Evolutionary conservation across 176 grass and related monocot genomes (phyloP).

Genomic region (Oryza punctata): DNA sequence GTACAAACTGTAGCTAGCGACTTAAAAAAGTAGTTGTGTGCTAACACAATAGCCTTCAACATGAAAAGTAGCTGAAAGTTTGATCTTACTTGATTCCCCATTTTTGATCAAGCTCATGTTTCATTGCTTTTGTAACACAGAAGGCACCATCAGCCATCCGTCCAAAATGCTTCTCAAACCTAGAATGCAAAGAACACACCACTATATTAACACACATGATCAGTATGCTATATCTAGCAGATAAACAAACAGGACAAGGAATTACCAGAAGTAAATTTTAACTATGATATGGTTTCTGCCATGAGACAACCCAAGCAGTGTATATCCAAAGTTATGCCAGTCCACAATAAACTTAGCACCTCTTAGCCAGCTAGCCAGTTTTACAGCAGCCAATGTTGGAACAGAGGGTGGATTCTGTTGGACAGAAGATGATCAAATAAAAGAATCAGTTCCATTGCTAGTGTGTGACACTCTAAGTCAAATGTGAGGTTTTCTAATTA

Average conservation of each 20-base stretch:
- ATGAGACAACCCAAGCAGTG: constrained; percentile 84
- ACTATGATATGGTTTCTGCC: constrained; percentile 90
- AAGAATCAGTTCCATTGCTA: constrained; percentile 37
- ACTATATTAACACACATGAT: constrained; percentile 25
- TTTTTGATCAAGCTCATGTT: constrained; percentile 96
- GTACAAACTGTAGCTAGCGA: neutral
- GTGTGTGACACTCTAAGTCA: neutral
- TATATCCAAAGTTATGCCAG: constrained; percentile 99
- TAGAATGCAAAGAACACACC: constrained; percentile 33
- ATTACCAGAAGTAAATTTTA: constrained; percentile 88
- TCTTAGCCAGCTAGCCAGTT: constrained; percentile 83
- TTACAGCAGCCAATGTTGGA: constrained; percentile 91
- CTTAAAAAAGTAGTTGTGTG: neutral
- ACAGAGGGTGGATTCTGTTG: constrained; percentile 96
- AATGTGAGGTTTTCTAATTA: neutral
- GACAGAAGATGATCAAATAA: constrained; percentile 31
- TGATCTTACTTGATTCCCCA: constrained; percentile 84
- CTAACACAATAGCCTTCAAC: neutral
- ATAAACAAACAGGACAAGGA: neutral
- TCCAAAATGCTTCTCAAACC: constrained; percentile 94
- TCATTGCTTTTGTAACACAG: constrained; percentile 97
- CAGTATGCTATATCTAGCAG: constrained; percentile 23
- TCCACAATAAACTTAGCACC: constrained; percentile 87
- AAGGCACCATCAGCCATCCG: constrained; percentile 80
- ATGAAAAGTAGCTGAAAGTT: constrained; percentile 16